phyloP scores from a whole-genome alignment of 2,329 filamentous ascomycete species.

The Penicillium janthinellum region DNA sequence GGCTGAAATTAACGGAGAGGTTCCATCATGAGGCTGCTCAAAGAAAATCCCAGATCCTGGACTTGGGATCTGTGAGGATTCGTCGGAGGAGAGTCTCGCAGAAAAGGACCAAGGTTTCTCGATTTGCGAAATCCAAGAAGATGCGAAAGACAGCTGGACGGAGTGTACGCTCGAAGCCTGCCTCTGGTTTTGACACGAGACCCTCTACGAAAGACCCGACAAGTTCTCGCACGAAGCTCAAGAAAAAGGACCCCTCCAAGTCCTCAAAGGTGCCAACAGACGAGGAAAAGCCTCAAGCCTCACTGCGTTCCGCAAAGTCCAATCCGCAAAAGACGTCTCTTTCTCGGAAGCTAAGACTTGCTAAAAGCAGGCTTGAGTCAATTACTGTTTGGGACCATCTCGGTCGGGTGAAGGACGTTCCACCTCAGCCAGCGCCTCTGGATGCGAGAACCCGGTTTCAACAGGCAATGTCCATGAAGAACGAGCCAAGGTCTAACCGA shows the following conservation, averaged over 20 bases:
- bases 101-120: not conserved
- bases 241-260: not conserved
- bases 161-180: not conserved
- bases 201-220: not conserved
- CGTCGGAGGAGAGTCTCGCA: not conserved
- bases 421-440: not conserved
- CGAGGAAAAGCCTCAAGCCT: not conserved
- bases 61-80: constrained; percentile 6
- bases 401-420: not conserved
- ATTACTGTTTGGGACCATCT: not conserved
- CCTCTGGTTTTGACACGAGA: not conserved
- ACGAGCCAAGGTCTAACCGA: not conserved
- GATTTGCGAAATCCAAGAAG: not conserved
- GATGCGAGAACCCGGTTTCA: not conserved
- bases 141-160: not conserved
- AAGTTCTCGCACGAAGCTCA: not conserved
- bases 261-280: not conserved
- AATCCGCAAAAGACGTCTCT: not conserved
- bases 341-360: not conserved
- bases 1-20: not conserved
- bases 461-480: not conserved
- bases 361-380: not conserved
- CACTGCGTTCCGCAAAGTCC: not conserved
- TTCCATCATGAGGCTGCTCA: not conserved
- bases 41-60: constrained; percentile 4